phyloP scores from a whole-genome alignment of 2,329 filamentous ascomycete species.

The Cladosporium sp. region DNA sequence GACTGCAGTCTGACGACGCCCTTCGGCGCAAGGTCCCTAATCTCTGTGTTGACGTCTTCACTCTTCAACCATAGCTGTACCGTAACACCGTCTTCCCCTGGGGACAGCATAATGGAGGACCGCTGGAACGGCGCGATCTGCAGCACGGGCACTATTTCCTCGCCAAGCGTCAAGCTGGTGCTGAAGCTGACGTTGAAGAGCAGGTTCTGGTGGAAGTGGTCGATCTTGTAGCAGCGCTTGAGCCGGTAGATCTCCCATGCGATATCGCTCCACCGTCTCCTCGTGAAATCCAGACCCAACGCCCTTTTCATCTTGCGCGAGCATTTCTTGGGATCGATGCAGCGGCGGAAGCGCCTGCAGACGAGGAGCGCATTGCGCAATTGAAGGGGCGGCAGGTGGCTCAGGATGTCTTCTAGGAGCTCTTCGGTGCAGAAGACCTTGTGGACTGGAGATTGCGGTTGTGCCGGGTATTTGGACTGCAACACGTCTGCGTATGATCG shows the following conservation, averaged over 20 bases:
- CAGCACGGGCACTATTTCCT: neutral
- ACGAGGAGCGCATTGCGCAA: neutral
- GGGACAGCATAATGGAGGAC: too few relatives aligned
- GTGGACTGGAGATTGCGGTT: neutral
- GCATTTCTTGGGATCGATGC: neutral
- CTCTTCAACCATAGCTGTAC: too few relatives aligned
- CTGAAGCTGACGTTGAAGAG: neutral
- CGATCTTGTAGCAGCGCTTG: too few relatives aligned
- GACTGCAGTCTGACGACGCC: too few relatives aligned
- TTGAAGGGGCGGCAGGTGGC: neutral
- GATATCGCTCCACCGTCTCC: neutral
- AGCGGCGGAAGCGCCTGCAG: neutral
- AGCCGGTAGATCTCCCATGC: neutral
- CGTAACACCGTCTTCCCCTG: too few relatives aligned
- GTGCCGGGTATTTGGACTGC: too few relatives aligned
- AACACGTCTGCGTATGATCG: too few relatives aligned
- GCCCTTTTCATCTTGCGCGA: neutral
- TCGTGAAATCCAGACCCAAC: neutral
- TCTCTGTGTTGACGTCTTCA: too few relatives aligned
- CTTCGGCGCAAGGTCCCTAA: too few relatives aligned
- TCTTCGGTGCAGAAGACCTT: conserved; percentile 11
- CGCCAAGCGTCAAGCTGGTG: neutral
- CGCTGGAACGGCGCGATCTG: neutral
- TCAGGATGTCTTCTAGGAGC: conserved; percentile 12
- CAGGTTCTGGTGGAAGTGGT: neutral